Evolutionary conservation across 352 stramenopile species (phyloP), one percentile per base, ranked within the genome.

Genomic region (Phytophthora gonapodyides): DNA sequence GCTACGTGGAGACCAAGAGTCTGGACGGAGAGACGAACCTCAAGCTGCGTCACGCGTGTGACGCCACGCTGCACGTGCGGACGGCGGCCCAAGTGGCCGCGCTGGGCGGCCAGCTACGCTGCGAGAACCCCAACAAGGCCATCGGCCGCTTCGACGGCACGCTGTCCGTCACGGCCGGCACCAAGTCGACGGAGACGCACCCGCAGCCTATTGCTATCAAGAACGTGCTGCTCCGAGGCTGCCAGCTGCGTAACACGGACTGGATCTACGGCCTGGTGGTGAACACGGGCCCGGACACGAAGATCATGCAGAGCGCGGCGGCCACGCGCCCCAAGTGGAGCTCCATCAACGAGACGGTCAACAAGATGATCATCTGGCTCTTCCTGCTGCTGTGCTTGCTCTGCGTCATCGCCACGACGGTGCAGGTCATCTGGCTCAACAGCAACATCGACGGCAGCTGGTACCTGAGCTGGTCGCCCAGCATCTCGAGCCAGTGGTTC

Each of bases 21-120:
- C 66, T 97, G 7, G 90, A 97, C 52, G 90, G 90, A 11, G 90
- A 97, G 44, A 97, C 90, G 8, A 97, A 97, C 54, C 68, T 97
- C 35, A 97, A 97, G 67, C 63, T 94, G 33, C 84, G 89, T 17
- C 75, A 93, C 19, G 82, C 82, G 0, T 81, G 78, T 16, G 72
- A 94, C 24, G 63, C 66, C 35, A 91, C 83, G 31, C 68, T 88
- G 30, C 65, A 78, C 30, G 69, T 73, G 42, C 67, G 73, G 7
- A 78, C 65, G 1, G 38, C 67, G 9, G 65, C 64, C 9, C 64
- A 79, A 55, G 67, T 88, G 15, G 41, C 69, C 2, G 64, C 66
- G 2, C 61, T 94, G 5, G 56, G 48, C 7, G 84, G 82, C 24
- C 78, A 75, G 30, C 36, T 96, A 40, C 73, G 78, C 1, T 91